These are phyloP conservation scores for Verbascum thapsus DNA, from an alignment of 257 asterid genomes.

Conservation along the genomic window DNA sequence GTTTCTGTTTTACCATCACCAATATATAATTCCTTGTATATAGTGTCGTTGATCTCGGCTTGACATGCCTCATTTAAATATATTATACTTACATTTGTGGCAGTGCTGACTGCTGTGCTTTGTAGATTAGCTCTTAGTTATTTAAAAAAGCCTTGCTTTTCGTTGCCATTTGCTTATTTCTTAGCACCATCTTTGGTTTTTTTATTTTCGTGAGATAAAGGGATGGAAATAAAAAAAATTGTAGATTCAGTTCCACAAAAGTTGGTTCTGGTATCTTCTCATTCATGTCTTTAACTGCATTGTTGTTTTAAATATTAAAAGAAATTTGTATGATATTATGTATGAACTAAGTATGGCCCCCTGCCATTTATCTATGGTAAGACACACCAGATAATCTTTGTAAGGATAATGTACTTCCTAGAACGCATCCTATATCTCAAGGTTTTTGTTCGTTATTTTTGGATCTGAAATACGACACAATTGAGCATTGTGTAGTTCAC, in stretches of 20 bases:
- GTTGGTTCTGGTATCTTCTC: too few relatives aligned
- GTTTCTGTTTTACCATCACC: background rate
- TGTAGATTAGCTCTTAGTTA: background rate
- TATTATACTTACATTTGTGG: background rate
- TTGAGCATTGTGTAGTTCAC: background rate
- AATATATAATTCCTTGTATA: background rate
- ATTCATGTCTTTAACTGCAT: background rate
- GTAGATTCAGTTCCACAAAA: too few relatives aligned
- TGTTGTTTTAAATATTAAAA: constrained; percentile 1
- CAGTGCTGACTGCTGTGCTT: constrained; percentile 1
- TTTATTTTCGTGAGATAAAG: too few relatives aligned
- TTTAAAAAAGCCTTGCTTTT: background rate
- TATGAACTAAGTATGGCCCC: background rate
- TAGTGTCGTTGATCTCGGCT: background rate
- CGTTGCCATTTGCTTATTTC: background rate
- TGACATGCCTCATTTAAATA: background rate
- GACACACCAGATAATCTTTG: background rate
- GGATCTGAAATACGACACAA: background rate
- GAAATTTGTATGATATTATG: background rate
- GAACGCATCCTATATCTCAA: background rate
- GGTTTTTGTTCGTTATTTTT: background rate
- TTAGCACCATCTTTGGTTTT: background rate
- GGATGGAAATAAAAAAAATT: too few relatives aligned
- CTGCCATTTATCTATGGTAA: background rate
- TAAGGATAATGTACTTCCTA: background rate